A percentile compares a stretch with the other conserved stretches of the same genome.
Conservation (phyloP, 1,284 basidiomycete genomes). For the Marasmius tenuissimus region DNA sequence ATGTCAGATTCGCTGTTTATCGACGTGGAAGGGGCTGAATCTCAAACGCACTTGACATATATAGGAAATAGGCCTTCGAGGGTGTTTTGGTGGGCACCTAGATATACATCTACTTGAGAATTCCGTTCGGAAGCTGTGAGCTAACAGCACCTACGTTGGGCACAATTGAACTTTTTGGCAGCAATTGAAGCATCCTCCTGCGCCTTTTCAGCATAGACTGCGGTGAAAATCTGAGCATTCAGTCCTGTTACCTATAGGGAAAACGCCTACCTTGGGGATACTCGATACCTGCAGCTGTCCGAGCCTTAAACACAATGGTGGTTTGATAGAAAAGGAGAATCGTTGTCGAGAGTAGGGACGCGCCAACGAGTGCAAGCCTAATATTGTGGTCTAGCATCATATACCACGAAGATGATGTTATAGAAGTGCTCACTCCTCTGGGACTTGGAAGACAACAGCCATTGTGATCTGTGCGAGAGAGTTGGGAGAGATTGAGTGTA, state of each 20-base stretch:
- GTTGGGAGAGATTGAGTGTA: too few species aligned
- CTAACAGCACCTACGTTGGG: conserved; percentile 25
- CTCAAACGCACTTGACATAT: conserved; percentile 19
- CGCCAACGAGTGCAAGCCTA: conserved; percentile 12
- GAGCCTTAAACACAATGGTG: conserved; percentile 32
- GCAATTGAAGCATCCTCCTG: conserved; percentile 33
- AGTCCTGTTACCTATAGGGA: not conserved
- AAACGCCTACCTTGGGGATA: conserved; percentile 41
- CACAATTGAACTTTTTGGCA: conserved; percentile 40
- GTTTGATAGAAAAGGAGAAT: conserved; percentile 35
- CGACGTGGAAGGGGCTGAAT: not conserved
- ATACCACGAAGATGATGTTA: not conserved
- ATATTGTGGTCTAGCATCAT: not conserved
- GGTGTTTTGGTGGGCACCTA: conserved; percentile 47
- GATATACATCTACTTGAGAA: not conserved
- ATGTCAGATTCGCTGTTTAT: not conserved
- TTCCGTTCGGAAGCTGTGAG: not conserved
- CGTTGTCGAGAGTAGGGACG: conserved; percentile 27
- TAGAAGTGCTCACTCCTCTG: not conserved
- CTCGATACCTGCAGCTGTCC: conserved; percentile 35
- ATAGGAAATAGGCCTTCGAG: conserved; percentile 40
- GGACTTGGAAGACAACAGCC: not conserved
- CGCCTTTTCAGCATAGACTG: conserved; percentile 47
- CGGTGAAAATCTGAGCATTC: not conserved
- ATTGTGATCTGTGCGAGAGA: not conserved